Base-by-base conservation (phyloP, 305 asterid species). In the Solanum hybrid region DNA sequence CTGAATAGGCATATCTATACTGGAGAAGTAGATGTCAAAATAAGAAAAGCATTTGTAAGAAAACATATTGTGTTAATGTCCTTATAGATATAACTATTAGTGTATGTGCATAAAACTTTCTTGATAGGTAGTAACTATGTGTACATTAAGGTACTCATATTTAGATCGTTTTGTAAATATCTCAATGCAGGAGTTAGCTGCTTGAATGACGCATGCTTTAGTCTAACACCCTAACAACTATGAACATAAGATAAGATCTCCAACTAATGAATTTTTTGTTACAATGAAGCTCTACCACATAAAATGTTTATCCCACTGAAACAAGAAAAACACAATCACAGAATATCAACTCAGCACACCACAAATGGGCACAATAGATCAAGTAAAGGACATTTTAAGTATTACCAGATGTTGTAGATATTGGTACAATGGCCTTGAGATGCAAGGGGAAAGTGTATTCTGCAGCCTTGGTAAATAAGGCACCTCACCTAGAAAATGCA, bases 351-450 rank as follows among this genome's bases (percentile, higher is more conserved):
- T 17, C 41, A 84, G 37, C 36, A 27, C 88, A 51, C 32, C 73
- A 57, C 2, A 57, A 7, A 57, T 20, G 77, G n/a, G 41, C 8
- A 85, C 77, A 31, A 12, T 57, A 17, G 38, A 85, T 85, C 31
- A 51, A 32, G 20, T 22, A 32, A 85, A 85, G 38, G 51, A 32
- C 29, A 11, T 79, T 78, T 22, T 10, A 27, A 85, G 70, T 27
- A 37, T 92, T 95, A 96, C 98, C 95, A 91, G 70, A 91, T 92
- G 93, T 92, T 95, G 98, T 45, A 95, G 51, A 89, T 93, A 94
- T 38, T 89, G 93, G 91, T 93, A 92, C 41, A 92, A 89, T 27
- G 96, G 96, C 87, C 94, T 93, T 72, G 97, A 90, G 88, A 90
- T 45, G 89, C 96, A 89, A 15, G 94, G 91, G 65, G 88, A 90